These are phyloP conservation scores for Jaminaea rosea DNA, from an alignment of 1,284 basidiomycete species.

Conservation along the genomic window DNA sequence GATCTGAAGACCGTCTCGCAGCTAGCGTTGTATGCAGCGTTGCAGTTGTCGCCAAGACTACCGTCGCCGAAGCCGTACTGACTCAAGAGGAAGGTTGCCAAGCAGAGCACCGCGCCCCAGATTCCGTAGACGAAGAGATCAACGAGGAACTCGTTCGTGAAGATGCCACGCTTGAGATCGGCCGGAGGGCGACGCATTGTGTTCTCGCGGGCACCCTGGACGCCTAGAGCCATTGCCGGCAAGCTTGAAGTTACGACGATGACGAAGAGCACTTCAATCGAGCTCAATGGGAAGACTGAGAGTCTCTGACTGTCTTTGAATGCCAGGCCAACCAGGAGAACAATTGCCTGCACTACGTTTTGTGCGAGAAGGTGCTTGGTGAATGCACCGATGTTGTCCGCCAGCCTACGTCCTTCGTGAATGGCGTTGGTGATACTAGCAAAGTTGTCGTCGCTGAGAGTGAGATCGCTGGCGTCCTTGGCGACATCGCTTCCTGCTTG, in stretches of 20 bases:
- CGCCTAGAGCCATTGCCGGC: conserved; percentile 49
- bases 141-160: conserved; percentile 41
- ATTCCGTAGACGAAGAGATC: conserved; percentile 61
- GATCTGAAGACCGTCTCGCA: conserved; percentile 47
- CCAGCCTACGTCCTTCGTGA: conserved; percentile 57
- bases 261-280: conserved; percentile 57
- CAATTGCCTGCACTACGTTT: conserved; percentile 41
- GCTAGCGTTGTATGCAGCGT: conserved; percentile 23
- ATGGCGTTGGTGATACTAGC: conserved; percentile 62
- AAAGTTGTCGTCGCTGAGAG: conserved; percentile 65
- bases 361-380: conserved; percentile 48
- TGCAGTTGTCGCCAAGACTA: conserved; percentile 41
- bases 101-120: conserved; percentile 56
- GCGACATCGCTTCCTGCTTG: conserved; percentile 39
- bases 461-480: conserved; percentile 56
- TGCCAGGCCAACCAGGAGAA: conserved; percentile 57
- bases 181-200: conserved; percentile 56
- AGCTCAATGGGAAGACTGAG: conserved; percentile 62
- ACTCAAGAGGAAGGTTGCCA: conserved; percentile 45
- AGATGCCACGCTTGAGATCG: conserved; percentile 42
- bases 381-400: conserved; percentile 48
- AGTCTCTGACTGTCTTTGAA: conserved; percentile 56
- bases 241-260: conserved; percentile 47
- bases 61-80: conserved; percentile 34
- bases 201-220: conserved; percentile 56